Conservation (phyloP, 257 asterid genomes). For the Ilex asprella region DNA sequence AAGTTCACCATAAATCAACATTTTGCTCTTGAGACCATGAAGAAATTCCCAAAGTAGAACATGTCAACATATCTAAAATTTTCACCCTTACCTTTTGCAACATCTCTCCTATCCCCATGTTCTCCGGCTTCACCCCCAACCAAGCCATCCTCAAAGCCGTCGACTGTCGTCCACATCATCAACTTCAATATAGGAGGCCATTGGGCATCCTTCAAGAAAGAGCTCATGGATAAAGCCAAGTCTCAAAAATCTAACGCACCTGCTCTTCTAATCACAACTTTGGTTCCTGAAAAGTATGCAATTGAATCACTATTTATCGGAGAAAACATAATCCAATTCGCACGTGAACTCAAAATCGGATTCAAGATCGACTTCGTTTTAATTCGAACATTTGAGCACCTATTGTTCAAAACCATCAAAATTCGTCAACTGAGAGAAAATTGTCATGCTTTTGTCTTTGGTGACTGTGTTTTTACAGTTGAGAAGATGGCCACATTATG, state of each 20-base stretch:
- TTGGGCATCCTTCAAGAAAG: slow-evolving; percentile 90
- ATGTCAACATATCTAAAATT: too few relatives aligned
- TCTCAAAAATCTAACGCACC: slow-evolving; percentile 33
- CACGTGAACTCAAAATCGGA: slow-evolving; percentile 58
- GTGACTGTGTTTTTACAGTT: too few relatives aligned
- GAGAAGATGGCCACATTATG: too few relatives aligned
- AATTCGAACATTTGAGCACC: slow-evolving; percentile 50
- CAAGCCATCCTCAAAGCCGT: slow-evolving; percentile 83
- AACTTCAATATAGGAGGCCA: slow-evolving; percentile 75
- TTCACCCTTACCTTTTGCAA: slow-evolving; percentile 55
- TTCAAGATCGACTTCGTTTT: slow-evolving; percentile 62
- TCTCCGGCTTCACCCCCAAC: slow-evolving; percentile 79
- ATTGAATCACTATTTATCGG: slow-evolving; percentile 53
- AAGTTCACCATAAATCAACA: too few relatives aligned
- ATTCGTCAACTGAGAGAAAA: slow-evolving; percentile 68
- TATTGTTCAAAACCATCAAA: slow-evolving; percentile 63
- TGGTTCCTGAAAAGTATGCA: slow-evolving; percentile 67
- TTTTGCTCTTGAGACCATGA: too few relatives aligned
- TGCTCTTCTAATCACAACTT: slow-evolving; percentile 56
- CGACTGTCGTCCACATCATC: slow-evolving; percentile 62
- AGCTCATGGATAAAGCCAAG: slow-evolving; percentile 60
- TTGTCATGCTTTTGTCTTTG: slow-evolving; percentile 63
- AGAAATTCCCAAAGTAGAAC: too few relatives aligned
- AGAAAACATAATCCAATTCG: slow-evolving; percentile 58
- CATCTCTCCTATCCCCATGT: slow-evolving; percentile 75